phyloP scores from a whole-genome alignment of 257 asterid species.

The Nyctanthes arbortristis region DNA sequence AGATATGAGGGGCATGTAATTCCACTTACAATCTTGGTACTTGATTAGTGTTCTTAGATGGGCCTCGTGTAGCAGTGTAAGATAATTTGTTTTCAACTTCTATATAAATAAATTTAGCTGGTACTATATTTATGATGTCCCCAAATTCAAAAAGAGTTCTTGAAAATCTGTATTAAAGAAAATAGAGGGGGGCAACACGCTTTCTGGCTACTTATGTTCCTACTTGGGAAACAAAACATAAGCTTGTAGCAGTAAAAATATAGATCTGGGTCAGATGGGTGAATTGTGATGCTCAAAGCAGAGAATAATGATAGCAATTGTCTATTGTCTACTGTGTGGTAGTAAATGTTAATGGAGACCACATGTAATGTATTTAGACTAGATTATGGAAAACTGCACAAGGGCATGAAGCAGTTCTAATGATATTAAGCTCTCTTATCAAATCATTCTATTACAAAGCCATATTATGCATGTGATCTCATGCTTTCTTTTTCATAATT shows the following conservation, averaged over 20 bases:
- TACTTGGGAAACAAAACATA: background rate
- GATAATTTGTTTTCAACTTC: background rate
- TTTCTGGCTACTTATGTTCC: background rate
- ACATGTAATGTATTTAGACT: background rate
- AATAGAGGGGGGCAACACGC: background rate
- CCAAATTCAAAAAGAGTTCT: background rate
- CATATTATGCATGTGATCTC: background rate
- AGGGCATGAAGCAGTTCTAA: background rate
- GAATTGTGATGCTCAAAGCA: too few relatives aligned
- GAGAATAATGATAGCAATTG: too few relatives aligned
- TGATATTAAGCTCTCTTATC: too few relatives aligned
- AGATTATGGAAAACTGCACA: background rate
- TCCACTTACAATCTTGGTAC: slow-evolving; percentile 10
- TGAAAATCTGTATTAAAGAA: background rate
- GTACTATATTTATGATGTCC: background rate
- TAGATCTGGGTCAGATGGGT: too few relatives aligned
- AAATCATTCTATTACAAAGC: background rate
- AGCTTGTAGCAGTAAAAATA: too few relatives aligned
- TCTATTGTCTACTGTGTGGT: background rate
- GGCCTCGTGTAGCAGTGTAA: background rate
- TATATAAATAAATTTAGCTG: background rate
- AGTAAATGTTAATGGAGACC: background rate
- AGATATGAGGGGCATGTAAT: background rate
- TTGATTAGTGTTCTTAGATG: background rate
- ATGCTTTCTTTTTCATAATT: background rate